Evolutionary conservation across 345 rosid genomes (phyloP).

Genomic region (Gossypium longicalyx): DNA sequence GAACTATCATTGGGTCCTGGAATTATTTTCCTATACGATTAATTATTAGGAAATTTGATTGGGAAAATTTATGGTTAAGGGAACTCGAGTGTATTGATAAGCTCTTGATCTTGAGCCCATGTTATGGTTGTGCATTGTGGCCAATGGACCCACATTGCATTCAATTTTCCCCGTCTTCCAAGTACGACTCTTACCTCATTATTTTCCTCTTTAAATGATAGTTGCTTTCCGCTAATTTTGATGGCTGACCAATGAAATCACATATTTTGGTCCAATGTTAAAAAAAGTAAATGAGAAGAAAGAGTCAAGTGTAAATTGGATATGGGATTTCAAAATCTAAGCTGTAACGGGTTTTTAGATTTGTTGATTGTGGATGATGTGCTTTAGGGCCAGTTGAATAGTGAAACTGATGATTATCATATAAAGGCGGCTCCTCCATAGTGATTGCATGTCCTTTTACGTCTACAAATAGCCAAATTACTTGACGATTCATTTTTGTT

Average conservation of each 20-base stretch:
- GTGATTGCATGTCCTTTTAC: neutral
- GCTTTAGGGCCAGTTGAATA: neutral
- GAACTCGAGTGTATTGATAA: neutral
- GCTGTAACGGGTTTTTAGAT: neutral
- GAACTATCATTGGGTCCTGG: too few species aligned
- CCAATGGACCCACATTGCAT: neutral
- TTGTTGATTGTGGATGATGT: neutral
- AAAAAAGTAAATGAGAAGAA: neutral
- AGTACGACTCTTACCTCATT: neutral
- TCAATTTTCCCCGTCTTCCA: neutral
- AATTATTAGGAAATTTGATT: neutral
- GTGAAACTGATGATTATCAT: neutral
- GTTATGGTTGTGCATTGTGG: neutral
- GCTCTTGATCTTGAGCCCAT: neutral
- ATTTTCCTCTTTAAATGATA: neutral
- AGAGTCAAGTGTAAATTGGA: too few species aligned
- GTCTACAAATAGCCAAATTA: slow-evolving; percentile 7
- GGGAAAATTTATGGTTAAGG: neutral
- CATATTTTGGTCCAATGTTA: neutral
- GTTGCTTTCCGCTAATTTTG: neutral
- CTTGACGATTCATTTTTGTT: too few species aligned
- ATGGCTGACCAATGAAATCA: neutral
- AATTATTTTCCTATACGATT: too few species aligned
- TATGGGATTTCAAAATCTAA: neutral
- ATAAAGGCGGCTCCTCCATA: neutral